These are phyloP conservation scores for Ogataea hybrid DNA, from an alignment of 1,139 yeast species.

Conservation along the genomic window DNA sequence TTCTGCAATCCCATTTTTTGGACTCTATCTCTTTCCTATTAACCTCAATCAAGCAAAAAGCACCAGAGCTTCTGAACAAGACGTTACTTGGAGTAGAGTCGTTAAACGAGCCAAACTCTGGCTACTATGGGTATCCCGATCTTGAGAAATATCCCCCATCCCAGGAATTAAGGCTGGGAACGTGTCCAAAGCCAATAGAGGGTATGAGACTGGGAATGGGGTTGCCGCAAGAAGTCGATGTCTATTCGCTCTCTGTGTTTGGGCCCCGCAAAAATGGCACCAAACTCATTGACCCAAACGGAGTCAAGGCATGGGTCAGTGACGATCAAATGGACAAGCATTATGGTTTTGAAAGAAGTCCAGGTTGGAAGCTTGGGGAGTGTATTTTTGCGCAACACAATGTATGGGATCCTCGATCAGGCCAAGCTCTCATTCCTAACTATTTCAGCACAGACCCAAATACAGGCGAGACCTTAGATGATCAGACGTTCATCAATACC, in stretches of 20 bases:
- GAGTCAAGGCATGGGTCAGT: conserved; percentile 67
- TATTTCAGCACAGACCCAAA: conserved; percentile 46
- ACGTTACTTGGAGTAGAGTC: conserved; percentile 73
- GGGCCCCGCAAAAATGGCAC: conserved; percentile 71
- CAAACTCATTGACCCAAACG: conserved; percentile 61
- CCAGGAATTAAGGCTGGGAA: conserved; percentile 61
- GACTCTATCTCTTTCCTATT: conserved; percentile 57
- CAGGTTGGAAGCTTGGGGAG: conserved; percentile 65
- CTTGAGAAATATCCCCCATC: conserved; percentile 46
- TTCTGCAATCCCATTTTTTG: conserved; percentile 63
- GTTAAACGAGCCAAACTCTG: conserved; percentile 81
- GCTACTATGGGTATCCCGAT: conserved; percentile 55
- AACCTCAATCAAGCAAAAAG: conserved; percentile 40
- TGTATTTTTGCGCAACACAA: conserved; percentile 81
- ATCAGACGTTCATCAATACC: conserved; percentile 59
- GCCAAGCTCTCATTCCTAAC: conserved; percentile 41
- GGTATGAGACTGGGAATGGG: conserved; percentile 72
- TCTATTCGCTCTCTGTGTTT: conserved; percentile 61
- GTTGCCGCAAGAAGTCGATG: conserved; percentile 58
- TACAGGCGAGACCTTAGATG: conserved; percentile 45
- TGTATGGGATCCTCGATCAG: conserved; percentile 58
- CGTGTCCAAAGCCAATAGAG: conserved; percentile 67
- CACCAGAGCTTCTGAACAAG: conserved; percentile 54
- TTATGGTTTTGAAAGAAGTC: conserved; percentile 68
- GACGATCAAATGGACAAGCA: conserved; percentile 51